Conservation (phyloP, 768 basidiomycete genomes). For the Pleurotus pulmonarius region DNA sequence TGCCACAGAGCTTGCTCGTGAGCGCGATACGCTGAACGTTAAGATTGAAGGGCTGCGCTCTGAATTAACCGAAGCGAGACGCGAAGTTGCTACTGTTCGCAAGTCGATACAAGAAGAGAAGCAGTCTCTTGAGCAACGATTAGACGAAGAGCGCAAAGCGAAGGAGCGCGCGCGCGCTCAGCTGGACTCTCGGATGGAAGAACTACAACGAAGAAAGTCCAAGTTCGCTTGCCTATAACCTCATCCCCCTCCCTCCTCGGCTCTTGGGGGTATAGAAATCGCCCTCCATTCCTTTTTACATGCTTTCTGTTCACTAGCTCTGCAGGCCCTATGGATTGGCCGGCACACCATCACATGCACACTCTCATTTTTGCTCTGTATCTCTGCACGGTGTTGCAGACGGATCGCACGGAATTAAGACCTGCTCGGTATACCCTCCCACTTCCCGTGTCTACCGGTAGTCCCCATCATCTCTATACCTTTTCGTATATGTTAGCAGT, state of each 20-base stretch:
- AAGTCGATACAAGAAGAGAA: constrained; percentile 86
- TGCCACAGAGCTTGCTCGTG: constrained; percentile 83
- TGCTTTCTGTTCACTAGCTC: constrained; percentile 6
- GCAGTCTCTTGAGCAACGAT: constrained; percentile 74
- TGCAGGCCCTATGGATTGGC: constrained; percentile 2
- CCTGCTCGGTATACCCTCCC: constrained; percentile 6
- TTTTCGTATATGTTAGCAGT: constrained; percentile 2
- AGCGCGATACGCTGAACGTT: constrained; percentile 69
- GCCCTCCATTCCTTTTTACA: constrained; percentile 14
- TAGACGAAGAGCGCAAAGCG: constrained; percentile 85
- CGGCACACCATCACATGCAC: background rate
- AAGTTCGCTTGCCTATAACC: constrained; percentile 86
- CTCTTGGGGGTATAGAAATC: too few relatives aligned
- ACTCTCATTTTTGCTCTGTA: constrained; percentile 4
- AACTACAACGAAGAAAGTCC: constrained; percentile 79
- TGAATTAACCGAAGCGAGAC: constrained; percentile 75
- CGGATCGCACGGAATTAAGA: constrained; percentile 4
- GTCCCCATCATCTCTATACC: constrained; percentile 6
- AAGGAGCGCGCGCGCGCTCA: constrained; percentile 87
- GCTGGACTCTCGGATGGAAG: constrained; percentile 85
- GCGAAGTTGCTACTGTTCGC: constrained; percentile 74
- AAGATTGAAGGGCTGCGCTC: constrained; percentile 66
- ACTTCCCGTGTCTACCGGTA: background rate
- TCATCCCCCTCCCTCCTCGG: constrained; percentile 10
- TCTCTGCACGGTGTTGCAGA: constrained; percentile 5